Percentiles rank a stretch among this genome's conserved stretches.
These are phyloP conservation scores for Phytopythium montanum DNA, from an alignment of 352 stramenopile species.

Conservation along the genomic window DNA sequence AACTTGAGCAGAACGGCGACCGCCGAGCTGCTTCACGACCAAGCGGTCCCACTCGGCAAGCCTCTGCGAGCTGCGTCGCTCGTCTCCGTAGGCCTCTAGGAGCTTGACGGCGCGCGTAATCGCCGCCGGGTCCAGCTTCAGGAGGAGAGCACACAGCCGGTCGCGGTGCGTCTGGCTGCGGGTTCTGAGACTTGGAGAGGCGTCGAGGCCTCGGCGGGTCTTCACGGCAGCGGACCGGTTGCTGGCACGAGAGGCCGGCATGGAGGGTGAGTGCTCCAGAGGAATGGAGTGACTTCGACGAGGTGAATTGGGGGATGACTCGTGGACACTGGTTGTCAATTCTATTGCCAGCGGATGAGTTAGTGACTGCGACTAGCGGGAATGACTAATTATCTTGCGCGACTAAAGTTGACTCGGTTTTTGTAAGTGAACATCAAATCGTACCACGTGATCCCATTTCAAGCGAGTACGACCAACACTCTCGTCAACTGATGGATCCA, in stretches of 20 bases:
- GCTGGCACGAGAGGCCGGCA: neutral
- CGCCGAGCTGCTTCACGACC: neutral
- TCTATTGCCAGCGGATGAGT: no score
- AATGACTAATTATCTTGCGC: no score
- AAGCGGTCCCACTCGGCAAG: neutral
- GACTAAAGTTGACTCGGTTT: no score
- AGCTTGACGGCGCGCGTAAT: conserved; percentile 25
- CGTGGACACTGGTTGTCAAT: no score
- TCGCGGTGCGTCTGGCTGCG: conserved; percentile 18
- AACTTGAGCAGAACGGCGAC: neutral
- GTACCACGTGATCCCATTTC: no score
- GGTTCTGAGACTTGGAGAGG: conserved; percentile 3
- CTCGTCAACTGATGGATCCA: neutral
- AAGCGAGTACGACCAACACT: neutral
- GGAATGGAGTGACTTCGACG: neutral
- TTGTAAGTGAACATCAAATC: no score
- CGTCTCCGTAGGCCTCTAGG: neutral
- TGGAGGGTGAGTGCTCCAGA: neutral
- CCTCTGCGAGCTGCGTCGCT: neutral
- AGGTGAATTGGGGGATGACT: neutral
- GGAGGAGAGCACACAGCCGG: conserved; percentile 18
- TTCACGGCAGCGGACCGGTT: neutral
- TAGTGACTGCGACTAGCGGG: no score
- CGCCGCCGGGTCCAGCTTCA: conserved; percentile 21
- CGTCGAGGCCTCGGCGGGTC: neutral